Conservation (phyloP, 176 grass and related monocot genomes). For the Rhipidocladum racemiflorum region DNA sequence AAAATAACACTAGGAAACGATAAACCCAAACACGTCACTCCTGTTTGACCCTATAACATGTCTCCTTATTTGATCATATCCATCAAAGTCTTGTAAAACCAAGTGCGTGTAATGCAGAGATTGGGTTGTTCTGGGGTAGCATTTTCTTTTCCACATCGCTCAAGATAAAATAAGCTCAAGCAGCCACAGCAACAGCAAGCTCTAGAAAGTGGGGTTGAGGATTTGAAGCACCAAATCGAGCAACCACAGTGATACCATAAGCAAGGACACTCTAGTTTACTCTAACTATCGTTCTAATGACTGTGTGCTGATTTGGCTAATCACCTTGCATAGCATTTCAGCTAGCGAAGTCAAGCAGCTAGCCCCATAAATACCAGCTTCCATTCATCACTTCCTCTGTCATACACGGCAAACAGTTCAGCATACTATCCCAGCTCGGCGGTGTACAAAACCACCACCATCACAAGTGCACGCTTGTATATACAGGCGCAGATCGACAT, state of each 20-base stretch:
- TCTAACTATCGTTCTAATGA: background rate
- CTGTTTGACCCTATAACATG: no score
- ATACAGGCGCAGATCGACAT: constrained; percentile 9
- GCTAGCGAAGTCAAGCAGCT: background rate
- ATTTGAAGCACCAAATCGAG: background rate
- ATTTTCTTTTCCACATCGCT: no score
- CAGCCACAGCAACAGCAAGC: no score
- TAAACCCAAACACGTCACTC: no score
- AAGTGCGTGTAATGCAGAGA: no score
- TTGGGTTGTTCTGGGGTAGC: no score
- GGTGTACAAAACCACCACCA: background rate
- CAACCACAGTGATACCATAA: background rate
- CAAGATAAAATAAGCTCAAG: no score
- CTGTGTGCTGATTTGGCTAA: background rate
- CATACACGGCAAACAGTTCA: background rate
- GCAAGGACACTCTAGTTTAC: background rate
- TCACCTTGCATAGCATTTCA: background rate
- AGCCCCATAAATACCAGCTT: constrained; percentile 18
- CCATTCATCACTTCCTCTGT: background rate
- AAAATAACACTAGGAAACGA: no score
- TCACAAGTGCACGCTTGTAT: background rate
- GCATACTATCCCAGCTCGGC: background rate
- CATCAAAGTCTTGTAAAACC: no score
- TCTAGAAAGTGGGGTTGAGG: background rate
- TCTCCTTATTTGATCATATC: no score